A percentile compares a stretch with the other conserved stretches of the same genome.
phyloP scores from a whole-genome alignment of 768 basidiomycete genomes.

The Boletus patriciae region DNA sequence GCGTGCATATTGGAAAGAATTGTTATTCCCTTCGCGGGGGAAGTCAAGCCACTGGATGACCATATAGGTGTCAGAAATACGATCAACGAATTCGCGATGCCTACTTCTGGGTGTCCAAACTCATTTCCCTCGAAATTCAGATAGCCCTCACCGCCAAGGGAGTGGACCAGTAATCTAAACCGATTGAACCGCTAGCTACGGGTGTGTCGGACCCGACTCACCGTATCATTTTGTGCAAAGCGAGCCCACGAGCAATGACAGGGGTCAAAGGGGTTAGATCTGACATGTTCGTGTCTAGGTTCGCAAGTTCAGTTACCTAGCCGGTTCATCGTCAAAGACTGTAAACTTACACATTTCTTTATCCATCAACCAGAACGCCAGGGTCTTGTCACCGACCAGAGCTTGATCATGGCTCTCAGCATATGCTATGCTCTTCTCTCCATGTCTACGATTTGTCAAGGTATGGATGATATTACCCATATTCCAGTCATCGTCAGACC shows the following conservation, averaged over 20 bases:
- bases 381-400: slow-evolving; percentile 95
- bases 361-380: slow-evolving; percentile 99
- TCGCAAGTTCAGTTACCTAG: neutral
- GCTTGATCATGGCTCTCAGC: slow-evolving; percentile 99
- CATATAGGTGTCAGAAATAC: neutral
- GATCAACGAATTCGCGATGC: slow-evolving; percentile 11
- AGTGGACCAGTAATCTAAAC: slow-evolving; percentile 79
- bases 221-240: slow-evolving; percentile 98
- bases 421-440: slow-evolving; percentile 89
- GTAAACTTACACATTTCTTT: slow-evolving; percentile 92
- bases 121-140: slow-evolving; percentile 98
- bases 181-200: neutral
- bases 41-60: slow-evolving; percentile 92
- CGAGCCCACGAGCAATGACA: slow-evolving; percentile 82
- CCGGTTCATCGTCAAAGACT: neutral
- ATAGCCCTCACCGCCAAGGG: slow-evolving; percentile 95
- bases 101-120: slow-evolving; percentile 95
- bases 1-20: slow-evolving; percentile 96
- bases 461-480: slow-evolving; percentile 85
- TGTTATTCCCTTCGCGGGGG: slow-evolving; percentile 91
- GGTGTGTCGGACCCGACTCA: slow-evolving; percentile 31
- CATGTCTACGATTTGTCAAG: slow-evolving; percentile 82
- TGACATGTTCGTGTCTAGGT: slow-evolving; percentile 89
- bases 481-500: slow-evolving; percentile 83
- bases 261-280: slow-evolving; percentile 81